Evolutionary conservation across 768 basidiomycete genomes (phyloP), one percentile per base, ranked within the genome.

Genomic region (Leccinum olivaceopallidum): DNA sequence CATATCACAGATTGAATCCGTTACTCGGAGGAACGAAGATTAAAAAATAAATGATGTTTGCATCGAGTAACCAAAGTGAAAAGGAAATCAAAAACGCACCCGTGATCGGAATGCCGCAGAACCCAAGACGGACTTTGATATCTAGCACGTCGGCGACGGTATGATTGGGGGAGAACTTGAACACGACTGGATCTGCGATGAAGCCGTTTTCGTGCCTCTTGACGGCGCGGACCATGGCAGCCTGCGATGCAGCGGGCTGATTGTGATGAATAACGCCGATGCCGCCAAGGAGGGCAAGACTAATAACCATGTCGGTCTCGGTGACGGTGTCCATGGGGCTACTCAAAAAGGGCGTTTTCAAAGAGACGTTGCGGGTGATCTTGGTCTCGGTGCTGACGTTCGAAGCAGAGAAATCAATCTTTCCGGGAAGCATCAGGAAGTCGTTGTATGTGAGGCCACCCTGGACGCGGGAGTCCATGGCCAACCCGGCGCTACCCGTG

Each of bases 261-360:
- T 98, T 99, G 77, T 99, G 95, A 75, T 99, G 96, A 68, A 98
- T 98, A 71, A 98, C 92, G 78, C 97, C 96, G 63, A 98, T 90
- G 57, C 96, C 97, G 53, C 97, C 97, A 58, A 95, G 85, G 57
- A 99, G 87, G 82, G 94, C 94, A 83, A 96, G 87, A 54, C 88
- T 80, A 71, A 96, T 94, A 32, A 93, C 94, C 92, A 95, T 96
- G 61, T 92, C 87, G 57, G 83, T 86, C 77, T 98, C 97, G 1
- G 97, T 98, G 67, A 98, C 97, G 50, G 97, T 99, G 79, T 99
- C 97, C 97, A 99, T 99, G 16, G 97, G 96, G 55, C 93, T 95
- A 74, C 94, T 96, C 80, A 98, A 81, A 78, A 99, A 96, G 0
- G 96, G 97, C 0, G 95, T 95, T 78, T 94, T 98, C 68, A 99